phyloP scores from a whole-genome alignment of 2,329 filamentous ascomycete species.

The Colletotrichum navitas region DNA sequence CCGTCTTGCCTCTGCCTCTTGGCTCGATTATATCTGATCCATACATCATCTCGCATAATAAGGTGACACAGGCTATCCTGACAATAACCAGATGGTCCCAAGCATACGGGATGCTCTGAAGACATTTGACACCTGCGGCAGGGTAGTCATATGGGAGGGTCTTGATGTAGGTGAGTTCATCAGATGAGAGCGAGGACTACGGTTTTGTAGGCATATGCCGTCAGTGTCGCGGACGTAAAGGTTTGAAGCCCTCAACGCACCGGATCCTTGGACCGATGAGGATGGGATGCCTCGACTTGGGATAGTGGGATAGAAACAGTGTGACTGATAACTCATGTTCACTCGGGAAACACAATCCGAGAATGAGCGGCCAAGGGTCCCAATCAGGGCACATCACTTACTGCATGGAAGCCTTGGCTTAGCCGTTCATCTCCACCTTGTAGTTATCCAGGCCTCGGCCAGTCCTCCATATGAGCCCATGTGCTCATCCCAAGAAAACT shows the following conservation, averaged over 20 bases:
- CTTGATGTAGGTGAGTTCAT: not conserved
- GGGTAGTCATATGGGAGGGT: not conserved
- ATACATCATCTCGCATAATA: not conserved
- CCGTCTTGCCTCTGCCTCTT: constrained; percentile 1
- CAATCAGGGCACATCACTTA: not conserved
- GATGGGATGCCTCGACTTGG: no score
- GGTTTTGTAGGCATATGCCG: not conserved
- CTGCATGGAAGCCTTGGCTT: constrained; percentile 1
- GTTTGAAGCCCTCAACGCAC: not conserved
- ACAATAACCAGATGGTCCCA: not conserved
- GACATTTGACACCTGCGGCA: not conserved
- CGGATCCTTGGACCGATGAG: no score
- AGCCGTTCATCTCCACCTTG: not conserved
- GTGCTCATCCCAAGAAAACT: not conserved
- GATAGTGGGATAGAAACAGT: not conserved
- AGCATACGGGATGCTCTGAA: not conserved
- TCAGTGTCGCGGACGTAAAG: not conserved
- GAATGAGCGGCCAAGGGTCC: not conserved
- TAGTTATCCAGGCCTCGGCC: not conserved
- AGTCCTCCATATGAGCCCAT: not conserved
- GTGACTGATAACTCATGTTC: not conserved
- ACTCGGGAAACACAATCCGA: not conserved
- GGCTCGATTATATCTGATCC: constrained; percentile 23
- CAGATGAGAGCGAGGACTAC: not conserved
- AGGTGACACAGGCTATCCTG: no score